phyloP scores from a whole-genome alignment of 164 flowering plant genomes.

The Aristolochia contorta region DNA sequence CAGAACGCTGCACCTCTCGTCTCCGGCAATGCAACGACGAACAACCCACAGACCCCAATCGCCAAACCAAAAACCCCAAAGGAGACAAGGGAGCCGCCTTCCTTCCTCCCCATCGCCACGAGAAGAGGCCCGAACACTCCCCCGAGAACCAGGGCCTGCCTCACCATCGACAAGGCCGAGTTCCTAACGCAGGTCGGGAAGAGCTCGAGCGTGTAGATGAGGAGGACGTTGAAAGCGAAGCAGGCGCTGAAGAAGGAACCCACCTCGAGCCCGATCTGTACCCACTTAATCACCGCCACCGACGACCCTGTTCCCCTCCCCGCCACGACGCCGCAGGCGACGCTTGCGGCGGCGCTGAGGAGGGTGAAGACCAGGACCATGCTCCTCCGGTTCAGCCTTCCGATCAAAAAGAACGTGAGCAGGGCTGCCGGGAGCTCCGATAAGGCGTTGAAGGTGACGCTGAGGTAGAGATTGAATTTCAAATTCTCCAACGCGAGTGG shows the following conservation, averaged over 20 bases:
- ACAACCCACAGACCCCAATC: conserved; percentile 38
- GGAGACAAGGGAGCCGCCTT: conserved; percentile 10
- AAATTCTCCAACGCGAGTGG: conserved; percentile 46
- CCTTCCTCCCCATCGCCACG: conserved; percentile 34
- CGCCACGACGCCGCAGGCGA: conserved; percentile 17
- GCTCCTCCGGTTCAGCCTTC: conserved; percentile 22
- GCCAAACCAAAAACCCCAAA: conserved; percentile 50
- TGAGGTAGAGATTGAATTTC: conserved; percentile 36
- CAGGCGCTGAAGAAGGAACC: conserved; percentile 48
- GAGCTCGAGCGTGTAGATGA: conserved; percentile 57
- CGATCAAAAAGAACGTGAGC: conserved; percentile 31
- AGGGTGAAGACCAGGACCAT: conserved; percentile 23
- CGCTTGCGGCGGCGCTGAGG: conserved; percentile 37
- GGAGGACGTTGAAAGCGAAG: conserved; percentile 32
- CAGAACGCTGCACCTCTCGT: conserved; percentile 40
- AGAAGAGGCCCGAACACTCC: conserved; percentile 49
- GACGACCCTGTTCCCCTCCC: not conserved
- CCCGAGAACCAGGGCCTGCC: conserved; percentile 57
- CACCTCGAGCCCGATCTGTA: conserved; percentile 43
- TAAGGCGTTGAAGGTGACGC: conserved; percentile 47
- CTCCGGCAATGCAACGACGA: conserved; percentile 51
- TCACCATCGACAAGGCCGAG: conserved; percentile 61
- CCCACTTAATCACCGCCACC: no score
- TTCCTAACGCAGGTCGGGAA: conserved; percentile 83
- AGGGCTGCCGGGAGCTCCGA: conserved; percentile 46